A percentile compares a stretch with the other conserved stretches of the same genome.
phyloP scores from a whole-genome alignment of 148 eudicot species.

The Spergularia marina region DNA sequence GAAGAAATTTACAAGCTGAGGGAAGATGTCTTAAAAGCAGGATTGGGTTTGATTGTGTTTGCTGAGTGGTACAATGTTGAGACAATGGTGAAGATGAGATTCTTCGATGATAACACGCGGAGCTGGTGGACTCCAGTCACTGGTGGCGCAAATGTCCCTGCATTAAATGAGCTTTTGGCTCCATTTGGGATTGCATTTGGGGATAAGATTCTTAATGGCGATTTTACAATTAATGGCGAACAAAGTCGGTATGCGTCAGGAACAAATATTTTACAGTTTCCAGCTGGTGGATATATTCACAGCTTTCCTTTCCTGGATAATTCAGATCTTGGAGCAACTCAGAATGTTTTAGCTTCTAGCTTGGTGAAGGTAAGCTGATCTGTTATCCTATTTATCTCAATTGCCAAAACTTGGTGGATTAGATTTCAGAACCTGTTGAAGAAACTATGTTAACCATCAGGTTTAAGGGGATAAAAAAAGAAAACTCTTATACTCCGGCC shows the following conservation, averaged over 20 bases:
- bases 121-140: conserved; percentile 99
- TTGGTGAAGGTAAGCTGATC: conserved; percentile 55
- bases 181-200: conserved; percentile 96
- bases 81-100: conserved; percentile 91
- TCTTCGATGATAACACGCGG: conserved; percentile 95
- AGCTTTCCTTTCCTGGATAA: conserved; percentile 86
- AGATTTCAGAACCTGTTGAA: not conserved
- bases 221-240: conserved; percentile 76
- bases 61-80: conserved; percentile 99
- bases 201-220: conserved; percentile 92
- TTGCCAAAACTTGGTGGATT: not conserved
- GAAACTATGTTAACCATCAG: too few relatives aligned
- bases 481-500: too few relatives aligned
- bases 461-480: too few relatives aligned
- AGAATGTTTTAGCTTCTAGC: conserved; percentile 57
- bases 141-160: conserved; percentile 95
- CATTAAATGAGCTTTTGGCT: conserved; percentile 91
- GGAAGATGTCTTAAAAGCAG: conserved; percentile 69
- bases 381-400: not conserved
- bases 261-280: conserved; percentile 79
- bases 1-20: conserved; percentile 82
- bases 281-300: conserved; percentile 87
- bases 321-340: conserved; percentile 79
- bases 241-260: conserved; percentile 95
- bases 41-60: conserved; percentile 85